A percentile compares a stretch with the other conserved stretches of the same genome.
Conservation (phyloP, 139 green algal genomes). For the Volvox africanus region DNA sequence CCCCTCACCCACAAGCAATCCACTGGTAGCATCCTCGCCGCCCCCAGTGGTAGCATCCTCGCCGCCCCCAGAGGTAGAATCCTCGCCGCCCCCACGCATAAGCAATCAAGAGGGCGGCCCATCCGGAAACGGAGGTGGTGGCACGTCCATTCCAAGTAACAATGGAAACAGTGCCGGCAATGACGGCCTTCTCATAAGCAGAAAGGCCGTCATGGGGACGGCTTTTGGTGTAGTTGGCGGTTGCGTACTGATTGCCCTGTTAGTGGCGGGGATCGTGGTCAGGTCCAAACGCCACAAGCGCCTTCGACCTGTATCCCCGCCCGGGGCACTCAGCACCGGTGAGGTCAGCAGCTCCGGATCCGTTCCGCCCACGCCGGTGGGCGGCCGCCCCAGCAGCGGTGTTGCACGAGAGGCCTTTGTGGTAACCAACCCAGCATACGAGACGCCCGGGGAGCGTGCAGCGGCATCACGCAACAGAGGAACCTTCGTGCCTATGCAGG, state of each 20-base stretch:
- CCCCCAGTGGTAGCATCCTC: not conserved
- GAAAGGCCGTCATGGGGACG: not conserved
- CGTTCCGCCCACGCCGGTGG: not conserved
- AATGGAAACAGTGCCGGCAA: not conserved
- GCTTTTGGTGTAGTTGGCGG: not conserved
- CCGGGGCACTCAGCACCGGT: not conserved
- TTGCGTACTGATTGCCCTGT: not conserved
- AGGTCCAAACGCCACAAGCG: not conserved
- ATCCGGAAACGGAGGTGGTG: not conserved
- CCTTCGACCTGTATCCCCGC: not conserved
- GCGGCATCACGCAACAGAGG: no score
- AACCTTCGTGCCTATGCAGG: no score
- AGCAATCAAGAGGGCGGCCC: not conserved
- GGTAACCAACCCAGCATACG: conserved; percentile 17
- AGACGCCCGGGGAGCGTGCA: not conserved
- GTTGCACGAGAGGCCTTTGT: not conserved
- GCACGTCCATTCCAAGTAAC: not conserved
- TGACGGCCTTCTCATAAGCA: not conserved
- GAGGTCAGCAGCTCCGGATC: not conserved
- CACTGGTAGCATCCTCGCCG: not conserved
- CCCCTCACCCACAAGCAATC: not conserved
- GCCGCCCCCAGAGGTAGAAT: no score
- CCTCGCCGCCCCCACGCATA: no score
- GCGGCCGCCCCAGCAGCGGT: not conserved
- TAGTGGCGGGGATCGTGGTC: not conserved